Conservation (phyloP, 768 basidiomycete genomes). For the Rubroboletus pulcherrimus region DNA sequence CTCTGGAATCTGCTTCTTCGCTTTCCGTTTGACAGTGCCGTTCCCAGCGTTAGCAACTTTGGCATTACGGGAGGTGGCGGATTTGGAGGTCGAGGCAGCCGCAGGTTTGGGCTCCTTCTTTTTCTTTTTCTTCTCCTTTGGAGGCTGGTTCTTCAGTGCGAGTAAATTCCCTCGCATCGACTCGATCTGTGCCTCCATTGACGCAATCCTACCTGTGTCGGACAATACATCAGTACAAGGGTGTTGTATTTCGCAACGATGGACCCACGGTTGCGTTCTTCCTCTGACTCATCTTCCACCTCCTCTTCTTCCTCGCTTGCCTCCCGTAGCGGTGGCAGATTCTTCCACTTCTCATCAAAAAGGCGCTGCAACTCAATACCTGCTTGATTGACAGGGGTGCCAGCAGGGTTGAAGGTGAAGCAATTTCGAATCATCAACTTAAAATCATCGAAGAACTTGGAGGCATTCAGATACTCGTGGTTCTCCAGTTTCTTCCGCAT, state of each 20-base stretch:
- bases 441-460: constrained; percentile 86
- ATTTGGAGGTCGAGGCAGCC: constrained; percentile 64
- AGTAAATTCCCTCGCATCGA: constrained; percentile 68
- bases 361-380: constrained; percentile 81
- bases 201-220: constrained; percentile 61
- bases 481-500: constrained; percentile 83
- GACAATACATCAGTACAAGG: constrained; percentile 10
- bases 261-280: constrained; percentile 62
- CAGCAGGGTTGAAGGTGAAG: constrained; percentile 84
- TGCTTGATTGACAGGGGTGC: constrained; percentile 81
- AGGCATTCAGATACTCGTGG: constrained; percentile 70
- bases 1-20: constrained; percentile 66
- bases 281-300: constrained; percentile 60
- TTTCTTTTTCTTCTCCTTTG: constrained; percentile 69
- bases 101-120: constrained; percentile 57
- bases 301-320: constrained; percentile 60
- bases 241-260: neutral
- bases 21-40: constrained; percentile 51
- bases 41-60: constrained; percentile 39
- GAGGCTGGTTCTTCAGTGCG: constrained; percentile 52
- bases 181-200: constrained; percentile 81
- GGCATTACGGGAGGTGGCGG: constrained; percentile 42
- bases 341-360: constrained; percentile 92
- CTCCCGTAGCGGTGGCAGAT: constrained; percentile 59
- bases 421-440: constrained; percentile 95